Base-by-base conservation (phyloP, 345 rosid species). In the Litchi chinensis region DNA sequence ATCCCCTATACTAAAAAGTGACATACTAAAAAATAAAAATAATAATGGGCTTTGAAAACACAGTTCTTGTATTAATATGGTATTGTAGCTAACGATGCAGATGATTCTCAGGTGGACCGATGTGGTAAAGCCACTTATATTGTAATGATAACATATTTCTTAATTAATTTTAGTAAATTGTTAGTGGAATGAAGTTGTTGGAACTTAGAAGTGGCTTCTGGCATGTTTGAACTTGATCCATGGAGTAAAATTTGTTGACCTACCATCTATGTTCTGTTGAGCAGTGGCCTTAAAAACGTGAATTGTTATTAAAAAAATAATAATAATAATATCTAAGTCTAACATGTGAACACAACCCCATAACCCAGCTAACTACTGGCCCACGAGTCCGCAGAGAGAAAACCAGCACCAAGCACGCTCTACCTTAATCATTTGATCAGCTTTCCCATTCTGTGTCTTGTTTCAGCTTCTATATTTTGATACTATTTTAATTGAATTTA, bases 101-200 rank as follows among this genome's bases (percentile, higher is more conserved):
- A 52, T 52, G 57, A 52, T 52, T 16, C n/a, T 5, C 57, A 52
- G 16, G 15, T 52, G 57, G 57, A 52, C 57, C 19, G 15, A 52
- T 52, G 57, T 52, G n/a, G 57, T 52, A 52, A 52, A 13, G 57
- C 5, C 57, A 52, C 57, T 52, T 52, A 50, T 12, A 13, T 2
- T 12, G 6, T 50, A 13, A 50, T 50, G 56, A 50, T 50, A 50
- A 4, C 10, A 12, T 18, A 52, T 54, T 54, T 54, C 59, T 16
- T 54, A 54, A 54, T 15, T 18, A 15, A 54, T 5, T 19, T 1
- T 19, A 76, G 64, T 48, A 19, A 48, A 46, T 3, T 46, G 28
- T 5, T 40, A 68, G 39, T 73, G 79, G 81, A 78, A 78, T 50
- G 5, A 21, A 63, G 81, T 57, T 0, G 76, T 54, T 80, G 69